Evolutionary conservation across 176 grass and related monocot species (phyloP).

Genomic region (Rhynchospora breviuscula): DNA sequence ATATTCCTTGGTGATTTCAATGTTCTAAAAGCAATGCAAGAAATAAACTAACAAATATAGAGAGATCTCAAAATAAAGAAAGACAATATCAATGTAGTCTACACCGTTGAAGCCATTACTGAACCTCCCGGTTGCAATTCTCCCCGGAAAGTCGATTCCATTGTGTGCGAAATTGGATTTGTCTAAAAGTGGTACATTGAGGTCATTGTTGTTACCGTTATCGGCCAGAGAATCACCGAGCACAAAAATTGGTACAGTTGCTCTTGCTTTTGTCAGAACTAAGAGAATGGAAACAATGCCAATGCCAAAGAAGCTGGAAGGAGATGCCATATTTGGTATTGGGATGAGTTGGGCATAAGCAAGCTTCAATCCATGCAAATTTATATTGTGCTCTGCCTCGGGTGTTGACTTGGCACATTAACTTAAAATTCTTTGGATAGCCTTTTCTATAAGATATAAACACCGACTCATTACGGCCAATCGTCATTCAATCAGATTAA

Average conservation of each 20-base stretch:
- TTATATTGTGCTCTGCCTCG: background rate
- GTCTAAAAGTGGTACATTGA: background rate
- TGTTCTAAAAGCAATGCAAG: background rate
- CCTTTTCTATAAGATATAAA: background rate
- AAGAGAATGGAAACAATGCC: background rate
- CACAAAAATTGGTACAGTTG: constrained; percentile 19
- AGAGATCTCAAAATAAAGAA: background rate
- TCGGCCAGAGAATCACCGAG: constrained; percentile 32
- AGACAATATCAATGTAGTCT: constrained; percentile 17
- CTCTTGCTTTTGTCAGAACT: background rate
- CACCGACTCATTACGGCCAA: background rate
- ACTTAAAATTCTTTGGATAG: background rate
- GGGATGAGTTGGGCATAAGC: background rate
- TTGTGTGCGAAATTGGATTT: constrained; percentile 27
- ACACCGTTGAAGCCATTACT: constrained; percentile 33
- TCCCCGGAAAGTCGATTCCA: constrained; percentile 19
- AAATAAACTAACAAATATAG: constrained; percentile 1
- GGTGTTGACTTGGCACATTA: background rate
- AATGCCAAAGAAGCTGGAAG: background rate
- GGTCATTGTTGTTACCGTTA: constrained; percentile 31
- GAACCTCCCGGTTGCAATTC: constrained; percentile 22
- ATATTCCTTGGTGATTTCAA: background rate
- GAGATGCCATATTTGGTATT: constrained; percentile 1
- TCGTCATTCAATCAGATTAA: background rate
- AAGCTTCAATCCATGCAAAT: background rate